Base-by-base conservation (phyloP, 2,329 filamentous ascomycete genomes). In the Chrysoporthe puriensis region DNA sequence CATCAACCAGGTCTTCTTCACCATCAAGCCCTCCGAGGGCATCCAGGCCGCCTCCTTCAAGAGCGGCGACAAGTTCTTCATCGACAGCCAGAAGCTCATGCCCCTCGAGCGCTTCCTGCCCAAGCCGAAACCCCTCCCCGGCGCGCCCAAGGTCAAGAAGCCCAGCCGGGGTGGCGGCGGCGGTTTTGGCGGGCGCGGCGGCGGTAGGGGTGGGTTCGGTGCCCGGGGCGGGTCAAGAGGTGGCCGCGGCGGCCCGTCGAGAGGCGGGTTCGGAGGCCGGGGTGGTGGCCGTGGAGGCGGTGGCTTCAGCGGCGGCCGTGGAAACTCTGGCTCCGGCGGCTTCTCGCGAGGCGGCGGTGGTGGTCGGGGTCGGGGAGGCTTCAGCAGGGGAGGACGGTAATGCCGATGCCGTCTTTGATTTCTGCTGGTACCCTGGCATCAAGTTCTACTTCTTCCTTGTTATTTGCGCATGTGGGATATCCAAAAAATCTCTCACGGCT, bases 1-100 rank as follows among this genome's bases (percentile, higher is more conserved):
- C 71, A 92, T 99, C 81, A 98, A 97, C 86, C 91, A 97, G 82
- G 93, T 98, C 76, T 97, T 91, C 85, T 99, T 99, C 86, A 98
- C 95, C 76, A 91, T 99, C 81, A 98, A 98, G 84, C 94, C 95
- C 65, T 90, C 93, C 78, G 95, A 98, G 79, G 96, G 96, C 75
- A 98, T 99, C 79, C 92, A 97, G 81, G 94, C 96, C 70, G 88
- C 90, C 69, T 96, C 92, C 52, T 99, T 98, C 90, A 97, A 97
- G 85, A 83, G 90, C 71, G 96, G 96, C 78, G 96, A 98, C 86
- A 97, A 96, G 84, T 96, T 99, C 83, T 99, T 90, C 85, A 97
- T 98, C 77, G 92, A 91, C 74, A 88, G 90, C 76, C 96, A 98
- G 83, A 99, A 97, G 86, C 88, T 97, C 63, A 85, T 99, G 70